Conservation (phyloP, 768 basidiomycete species). For the Lentinula detonsa region DNA sequence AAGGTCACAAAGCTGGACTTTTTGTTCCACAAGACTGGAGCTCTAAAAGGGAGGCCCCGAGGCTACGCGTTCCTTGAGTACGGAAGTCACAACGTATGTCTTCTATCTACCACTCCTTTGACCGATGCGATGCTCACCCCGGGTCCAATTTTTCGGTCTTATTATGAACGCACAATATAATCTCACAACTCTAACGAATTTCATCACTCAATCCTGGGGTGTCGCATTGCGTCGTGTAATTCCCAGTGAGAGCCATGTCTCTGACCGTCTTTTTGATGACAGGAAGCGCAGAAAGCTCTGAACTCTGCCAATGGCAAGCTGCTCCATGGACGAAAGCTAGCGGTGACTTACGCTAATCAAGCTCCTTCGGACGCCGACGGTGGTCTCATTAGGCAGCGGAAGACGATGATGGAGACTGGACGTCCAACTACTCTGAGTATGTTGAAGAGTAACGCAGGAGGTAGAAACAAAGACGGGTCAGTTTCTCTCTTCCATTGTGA, state of each 20-base stretch:
- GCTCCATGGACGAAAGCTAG: constrained; percentile 79
- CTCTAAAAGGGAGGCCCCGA: constrained; percentile 84
- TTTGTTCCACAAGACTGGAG: constrained; percentile 90
- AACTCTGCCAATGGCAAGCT: constrained; percentile 69
- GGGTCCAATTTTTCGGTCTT: constrained; percentile 27
- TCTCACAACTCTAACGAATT: constrained; percentile 10
- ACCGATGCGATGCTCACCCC: constrained; percentile 37
- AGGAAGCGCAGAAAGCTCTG: constrained; percentile 86
- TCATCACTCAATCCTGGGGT: not conserved
- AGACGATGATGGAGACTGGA: constrained; percentile 47
- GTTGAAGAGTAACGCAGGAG: constrained; percentile 62
- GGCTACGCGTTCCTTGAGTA: constrained; percentile 96
- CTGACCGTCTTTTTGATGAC: constrained; percentile 2
- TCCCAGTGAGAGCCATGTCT: not conserved
- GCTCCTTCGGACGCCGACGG: constrained; percentile 45
- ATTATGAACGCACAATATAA: constrained; percentile 11
- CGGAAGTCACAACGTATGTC: constrained; percentile 69
- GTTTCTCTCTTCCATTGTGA: constrained; percentile 11
- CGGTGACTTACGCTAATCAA: constrained; percentile 91
- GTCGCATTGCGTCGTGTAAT: not conserved
- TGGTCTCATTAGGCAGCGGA: constrained; percentile 23
- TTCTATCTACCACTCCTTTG: constrained; percentile 9
- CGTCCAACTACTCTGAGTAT: constrained; percentile 86
- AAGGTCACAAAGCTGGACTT: constrained; percentile 91
- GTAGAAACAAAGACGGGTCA: constrained; percentile 46